Evolutionary conservation across 2,329 filamentous ascomycete genomes (phyloP).

Genomic region (Curvularia hawaiiensis): DNA sequence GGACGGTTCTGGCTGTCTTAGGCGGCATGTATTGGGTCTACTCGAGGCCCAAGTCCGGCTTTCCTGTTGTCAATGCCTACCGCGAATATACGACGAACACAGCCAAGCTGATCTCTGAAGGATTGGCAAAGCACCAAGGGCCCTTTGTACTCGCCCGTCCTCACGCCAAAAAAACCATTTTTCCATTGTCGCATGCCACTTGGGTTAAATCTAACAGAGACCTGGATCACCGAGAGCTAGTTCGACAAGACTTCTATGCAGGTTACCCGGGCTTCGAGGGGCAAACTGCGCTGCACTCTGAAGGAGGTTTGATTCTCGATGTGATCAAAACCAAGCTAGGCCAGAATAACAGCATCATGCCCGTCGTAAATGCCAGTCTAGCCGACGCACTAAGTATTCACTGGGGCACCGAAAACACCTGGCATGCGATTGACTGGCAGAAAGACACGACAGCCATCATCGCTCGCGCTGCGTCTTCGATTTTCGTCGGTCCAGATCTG

Average conservation of each 20-base stretch:
- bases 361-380: not conserved
- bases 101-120: not conserved
- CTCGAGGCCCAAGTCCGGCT: not conserved
- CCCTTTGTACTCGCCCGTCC: not conserved
- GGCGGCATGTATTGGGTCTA: not conserved
- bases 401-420: not conserved
- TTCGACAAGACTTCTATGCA: slow-evolving; percentile 3
- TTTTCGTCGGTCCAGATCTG: not conserved
- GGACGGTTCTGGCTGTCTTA: not conserved
- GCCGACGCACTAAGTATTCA: not conserved
- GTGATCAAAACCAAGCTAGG: not conserved
- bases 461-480: slow-evolving; percentile 1
- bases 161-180: not conserved
- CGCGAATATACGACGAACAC: not conserved
- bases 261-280: not conserved
- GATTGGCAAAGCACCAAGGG: not conserved
- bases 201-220: slow-evolving; percentile 3
- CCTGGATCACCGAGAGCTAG: not conserved
- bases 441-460: not conserved
- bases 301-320: not conserved
- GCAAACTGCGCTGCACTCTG: not conserved
- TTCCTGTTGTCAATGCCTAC: not conserved
- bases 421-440: slow-evolving; percentile 1
- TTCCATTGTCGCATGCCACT: not conserved
- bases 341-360: not conserved